phyloP scores from a whole-genome alignment of 257 asterid species.

The Capsicum baccatum region DNA sequence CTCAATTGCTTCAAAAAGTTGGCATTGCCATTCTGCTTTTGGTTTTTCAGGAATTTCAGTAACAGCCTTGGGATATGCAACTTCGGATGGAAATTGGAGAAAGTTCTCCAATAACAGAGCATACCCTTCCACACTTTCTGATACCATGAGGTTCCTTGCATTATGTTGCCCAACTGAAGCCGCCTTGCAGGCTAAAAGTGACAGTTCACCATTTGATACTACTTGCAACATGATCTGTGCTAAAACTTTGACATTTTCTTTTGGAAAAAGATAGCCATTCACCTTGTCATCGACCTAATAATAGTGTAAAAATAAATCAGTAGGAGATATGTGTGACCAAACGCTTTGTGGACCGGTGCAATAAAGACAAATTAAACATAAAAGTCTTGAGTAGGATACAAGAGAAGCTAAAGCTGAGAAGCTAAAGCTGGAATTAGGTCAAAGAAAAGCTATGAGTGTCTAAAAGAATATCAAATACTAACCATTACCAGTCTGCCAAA shows the following conservation, averaged over 20 bases:
- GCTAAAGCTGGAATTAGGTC: background rate
- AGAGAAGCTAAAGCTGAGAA: background rate
- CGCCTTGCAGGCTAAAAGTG: conserved; percentile 60
- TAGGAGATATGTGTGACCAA: conserved; percentile 21
- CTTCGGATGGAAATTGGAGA: conserved; percentile 82
- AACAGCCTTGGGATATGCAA: conserved; percentile 52
- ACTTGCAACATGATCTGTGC: conserved; percentile 63
- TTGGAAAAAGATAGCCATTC: conserved; percentile 77
- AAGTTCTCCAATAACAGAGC: conserved; percentile 71
- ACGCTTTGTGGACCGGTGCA: background rate
- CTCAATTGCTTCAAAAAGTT: conserved; percentile 52
- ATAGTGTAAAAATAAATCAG: conserved; percentile 28
- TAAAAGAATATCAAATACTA: background rate
- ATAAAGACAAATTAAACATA: conserved; percentile 7
- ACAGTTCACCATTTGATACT: conserved; percentile 76
- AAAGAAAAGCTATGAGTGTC: background rate
- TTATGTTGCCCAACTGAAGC: conserved; percentile 69
- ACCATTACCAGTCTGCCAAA: conserved; percentile 1
- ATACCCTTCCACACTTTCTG: conserved; percentile 81
- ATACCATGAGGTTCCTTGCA: conserved; percentile 79
- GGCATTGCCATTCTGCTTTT: conserved; percentile 81
- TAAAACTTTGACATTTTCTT: conserved; percentile 53
- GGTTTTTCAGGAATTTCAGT: conserved; percentile 54
- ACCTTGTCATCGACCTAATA: conserved; percentile 74
- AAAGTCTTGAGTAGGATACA: background rate